Base-by-base conservation (phyloP, 2,329 filamentous ascomycete genomes). In the Paracoccidioides brasiliensis region DNA sequence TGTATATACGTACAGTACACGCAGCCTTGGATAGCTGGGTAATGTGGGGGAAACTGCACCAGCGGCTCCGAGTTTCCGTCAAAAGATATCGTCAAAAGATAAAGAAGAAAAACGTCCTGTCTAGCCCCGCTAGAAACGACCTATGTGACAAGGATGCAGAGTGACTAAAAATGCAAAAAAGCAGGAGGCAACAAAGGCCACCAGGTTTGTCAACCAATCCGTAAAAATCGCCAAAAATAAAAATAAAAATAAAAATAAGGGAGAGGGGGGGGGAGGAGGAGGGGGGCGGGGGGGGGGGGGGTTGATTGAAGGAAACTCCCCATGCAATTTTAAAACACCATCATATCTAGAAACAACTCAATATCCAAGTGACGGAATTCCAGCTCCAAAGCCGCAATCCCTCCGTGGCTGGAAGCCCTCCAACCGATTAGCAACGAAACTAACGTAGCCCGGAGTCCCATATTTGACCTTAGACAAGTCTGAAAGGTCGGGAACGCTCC, bases 361-460 rank as follows among this genome's bases (percentile, higher is more conserved):
- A 38, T 38, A 4, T 4, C 49, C 49, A 14, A 38, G 49, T 28
- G 49, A 52, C n/a, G 32, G 32, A 14, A 32, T 42, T 3, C 10
- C 22, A 22, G 1, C 37, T 9, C 38, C 49, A 52, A 55, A 55
- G 5, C 43, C 44, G 35, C 53, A 55, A 22, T 33, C 32, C 35
- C 3, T 33, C 3, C 42, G 43, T 9, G 53, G 53, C 33, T 32
- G n/a, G 2, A 50, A 5, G 8, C 53, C 53, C 38, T 4, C 15
- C 30, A 55, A 28, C 12, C 54, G 48, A 42, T 55, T 55, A 10
- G 28, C 54, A 38, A 55, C n/a, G 10, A 52, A 46, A 38, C 54
- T 55, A 28, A 55, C 54, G 14, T 55, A 55, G 33, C 46, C 44
- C 9, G 45, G 48, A 4, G 46, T 55, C 9, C 54, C 46, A 22